Base-by-base conservation (phyloP, 2,329 filamentous ascomycete genomes). In the Ascocoryne sarcoides region DNA sequence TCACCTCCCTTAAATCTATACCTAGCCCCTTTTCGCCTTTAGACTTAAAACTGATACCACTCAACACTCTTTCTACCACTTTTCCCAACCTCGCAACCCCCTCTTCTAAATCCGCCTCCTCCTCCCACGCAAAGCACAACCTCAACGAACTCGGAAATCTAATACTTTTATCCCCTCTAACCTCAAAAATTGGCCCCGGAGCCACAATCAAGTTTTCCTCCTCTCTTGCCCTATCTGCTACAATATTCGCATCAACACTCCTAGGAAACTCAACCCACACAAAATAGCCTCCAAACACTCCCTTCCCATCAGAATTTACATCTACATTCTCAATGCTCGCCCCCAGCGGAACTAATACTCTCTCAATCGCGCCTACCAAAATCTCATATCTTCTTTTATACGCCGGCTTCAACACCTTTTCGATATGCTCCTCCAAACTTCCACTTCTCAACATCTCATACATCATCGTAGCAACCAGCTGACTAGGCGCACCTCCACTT, bases 241-340 rank as follows among this genome's bases (percentile, higher is more conserved):
- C 67, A 21, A 63, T 63, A 26, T 71, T 76, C 7, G 69, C 66
- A 39, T 82, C 63, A 2, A 65, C 32, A 40, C 47, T 60, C 2
- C 59, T 47, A 0, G 80, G 79, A 4, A 94, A 60, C 1, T 68
- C 70, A 18, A 93, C 61, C 87, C 87, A 95, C 35, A 94, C 66
- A 59, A 94, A 95, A 59, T 90, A 95, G 0, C 88, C 88, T 0
- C 88, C 88, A 20, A 80, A 82, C 3, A 80, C 60, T 58, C 23
- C 65, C 61, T 40, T 65, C 59, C 1, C 60, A 26, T 26, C 23
- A n/a, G n/a, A n/a, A 53, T 40, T 71, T 62, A 10, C 61, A 60
- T 28, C 67, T 44, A 52, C 61, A 50, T 64, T 59, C 19, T 59
- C 55, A 23, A 67, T 58, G 19, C 41, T 58, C 0, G 84, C 72